phyloP scores from a whole-genome alignment of 2,329 filamentous ascomycete genomes.

The Harringtonia aguacate region DNA sequence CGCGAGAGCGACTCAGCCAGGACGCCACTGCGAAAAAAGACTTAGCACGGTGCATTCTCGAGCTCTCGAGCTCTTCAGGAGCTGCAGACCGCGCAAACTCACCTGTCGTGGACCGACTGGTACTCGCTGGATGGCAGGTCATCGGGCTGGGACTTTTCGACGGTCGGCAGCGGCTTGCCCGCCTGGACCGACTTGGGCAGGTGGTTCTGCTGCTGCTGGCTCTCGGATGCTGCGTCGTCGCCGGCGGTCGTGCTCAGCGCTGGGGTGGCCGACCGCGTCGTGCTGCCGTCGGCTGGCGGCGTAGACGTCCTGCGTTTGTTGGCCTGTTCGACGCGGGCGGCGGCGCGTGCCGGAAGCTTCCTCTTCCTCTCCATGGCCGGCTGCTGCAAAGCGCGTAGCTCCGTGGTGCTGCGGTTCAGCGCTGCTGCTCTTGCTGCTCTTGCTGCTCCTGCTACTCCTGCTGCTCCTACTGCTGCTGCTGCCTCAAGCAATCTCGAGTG shows the following conservation, averaged over 20 bases:
- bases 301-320: slow-evolving; percentile 50
- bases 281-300: slow-evolving; percentile 27
- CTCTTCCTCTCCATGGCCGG: slow-evolving; percentile 52
- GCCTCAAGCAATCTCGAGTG: too few species aligned
- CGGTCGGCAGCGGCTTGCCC: slow-evolving; percentile 59
- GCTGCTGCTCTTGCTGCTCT: too few species aligned
- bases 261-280: slow-evolving; percentile 36
- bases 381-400: too few species aligned
- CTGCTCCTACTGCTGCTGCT: too few species aligned
- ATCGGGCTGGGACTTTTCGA: slow-evolving; percentile 54
- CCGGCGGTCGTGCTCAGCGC: slow-evolving; percentile 18
- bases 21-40: slow-evolving; percentile 46
- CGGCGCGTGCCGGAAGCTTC: slow-evolving; percentile 52
- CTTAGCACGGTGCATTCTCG: background rate
- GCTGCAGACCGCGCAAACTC: slow-evolving; percentile 11
- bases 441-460: too few species aligned
- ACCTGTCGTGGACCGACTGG: slow-evolving; percentile 66
- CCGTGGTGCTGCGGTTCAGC: too few species aligned
- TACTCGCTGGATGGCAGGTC: slow-evolving; percentile 55
- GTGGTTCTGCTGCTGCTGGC: slow-evolving; percentile 24
- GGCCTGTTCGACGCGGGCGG: slow-evolving; percentile 47
- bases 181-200: slow-evolving; percentile 54
- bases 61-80: slow-evolving; percentile 10
- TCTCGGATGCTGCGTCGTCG: slow-evolving; percentile 19
- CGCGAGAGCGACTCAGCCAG: slow-evolving; percentile 61